Conservation (phyloP, 352 stramenopile genomes). For the Phytophthora macrochlamydospora region DNA sequence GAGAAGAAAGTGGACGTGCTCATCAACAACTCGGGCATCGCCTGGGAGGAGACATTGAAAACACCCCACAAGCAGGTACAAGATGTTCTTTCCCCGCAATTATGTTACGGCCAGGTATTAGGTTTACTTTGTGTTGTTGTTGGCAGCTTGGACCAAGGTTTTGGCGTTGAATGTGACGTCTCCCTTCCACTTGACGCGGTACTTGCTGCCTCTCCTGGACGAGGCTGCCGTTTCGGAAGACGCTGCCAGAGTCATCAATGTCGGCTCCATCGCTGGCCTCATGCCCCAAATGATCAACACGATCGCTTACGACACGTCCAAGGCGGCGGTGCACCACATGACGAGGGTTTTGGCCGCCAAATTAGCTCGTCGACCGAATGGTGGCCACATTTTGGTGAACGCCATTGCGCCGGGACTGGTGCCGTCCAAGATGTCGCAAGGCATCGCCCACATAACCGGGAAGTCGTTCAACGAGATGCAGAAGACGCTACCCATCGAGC, state of each 20-base stretch:
- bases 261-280: constrained; percentile 79
- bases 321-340: constrained; percentile 94
- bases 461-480: constrained; percentile 64
- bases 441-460: constrained; percentile 58
- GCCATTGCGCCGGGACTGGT: constrained; percentile 93
- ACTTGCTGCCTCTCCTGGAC: constrained; percentile 92
- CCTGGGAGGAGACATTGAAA: not conserved
- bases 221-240: constrained; percentile 49
- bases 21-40: constrained; percentile 90
- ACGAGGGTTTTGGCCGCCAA: constrained; percentile 92
- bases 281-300: constrained; percentile 87
- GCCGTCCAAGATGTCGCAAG: constrained; percentile 89
- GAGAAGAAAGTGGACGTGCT: constrained; percentile 87
- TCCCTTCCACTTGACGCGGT: constrained; percentile 92
- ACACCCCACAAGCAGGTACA: not conserved
- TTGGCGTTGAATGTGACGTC: constrained; percentile 95
- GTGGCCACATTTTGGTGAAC: constrained; percentile 25
- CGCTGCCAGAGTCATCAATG: constrained; percentile 71
- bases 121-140: constrained; percentile 7
- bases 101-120: not conserved
- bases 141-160: constrained; percentile 90
- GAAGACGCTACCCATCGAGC: constrained; percentile 75
- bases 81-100: not conserved
- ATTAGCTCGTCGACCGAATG: constrained; percentile 79
- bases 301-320: constrained; percentile 96